phyloP scores from a whole-genome alignment of 2,329 filamentous ascomycete species.

The Microcyclospora tardicrescens region DNA sequence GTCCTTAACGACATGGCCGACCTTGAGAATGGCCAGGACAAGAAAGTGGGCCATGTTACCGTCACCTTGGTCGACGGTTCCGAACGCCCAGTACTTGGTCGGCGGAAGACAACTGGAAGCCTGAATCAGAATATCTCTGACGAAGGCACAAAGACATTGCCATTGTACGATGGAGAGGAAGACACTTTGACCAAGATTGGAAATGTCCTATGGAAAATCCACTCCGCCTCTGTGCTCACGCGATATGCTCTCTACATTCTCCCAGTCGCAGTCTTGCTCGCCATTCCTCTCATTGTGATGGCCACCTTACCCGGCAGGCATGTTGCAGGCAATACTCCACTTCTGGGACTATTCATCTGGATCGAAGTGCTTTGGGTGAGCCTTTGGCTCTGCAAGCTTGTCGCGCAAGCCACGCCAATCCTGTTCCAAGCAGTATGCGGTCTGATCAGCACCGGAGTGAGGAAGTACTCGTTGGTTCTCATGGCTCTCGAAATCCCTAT shows the following conservation, averaged over 20 bases:
- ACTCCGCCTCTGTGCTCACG: conserved; percentile 50
- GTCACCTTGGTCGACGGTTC: conserved; percentile 8
- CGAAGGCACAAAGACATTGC: background rate
- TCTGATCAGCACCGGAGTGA: conserved; percentile 54
- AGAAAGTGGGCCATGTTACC: conserved; percentile 6
- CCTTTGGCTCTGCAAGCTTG: conserved; percentile 54
- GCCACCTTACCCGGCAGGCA: conserved; percentile 17
- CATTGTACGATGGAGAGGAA: conserved; percentile 29
- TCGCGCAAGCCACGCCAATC: conserved; percentile 46
- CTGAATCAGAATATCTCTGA: conserved; percentile 3
- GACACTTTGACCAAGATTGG: conserved; percentile 52
- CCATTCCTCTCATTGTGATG: conserved; percentile 43
- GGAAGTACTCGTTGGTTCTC: conserved; percentile 57
- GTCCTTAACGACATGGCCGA: conserved; percentile 4
- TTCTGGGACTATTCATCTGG: conserved; percentile 55
- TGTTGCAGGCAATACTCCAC: conserved; percentile 25
- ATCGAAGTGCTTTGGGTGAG: conserved; percentile 55
- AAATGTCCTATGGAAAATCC: conserved; percentile 50
- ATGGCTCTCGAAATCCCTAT: conserved; percentile 52
- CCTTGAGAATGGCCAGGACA: conserved; percentile 6
- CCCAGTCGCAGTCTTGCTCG: conserved; percentile 49
- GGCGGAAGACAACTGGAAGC: conserved; percentile 9
- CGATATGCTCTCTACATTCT: conserved; percentile 57
- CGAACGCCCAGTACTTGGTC: conserved; percentile 10
- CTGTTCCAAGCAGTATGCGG: conserved; percentile 58